These are phyloP conservation scores for Trametes gibbosa DNA, from an alignment of 768 basidiomycete genomes.

Conservation along the genomic window DNA sequence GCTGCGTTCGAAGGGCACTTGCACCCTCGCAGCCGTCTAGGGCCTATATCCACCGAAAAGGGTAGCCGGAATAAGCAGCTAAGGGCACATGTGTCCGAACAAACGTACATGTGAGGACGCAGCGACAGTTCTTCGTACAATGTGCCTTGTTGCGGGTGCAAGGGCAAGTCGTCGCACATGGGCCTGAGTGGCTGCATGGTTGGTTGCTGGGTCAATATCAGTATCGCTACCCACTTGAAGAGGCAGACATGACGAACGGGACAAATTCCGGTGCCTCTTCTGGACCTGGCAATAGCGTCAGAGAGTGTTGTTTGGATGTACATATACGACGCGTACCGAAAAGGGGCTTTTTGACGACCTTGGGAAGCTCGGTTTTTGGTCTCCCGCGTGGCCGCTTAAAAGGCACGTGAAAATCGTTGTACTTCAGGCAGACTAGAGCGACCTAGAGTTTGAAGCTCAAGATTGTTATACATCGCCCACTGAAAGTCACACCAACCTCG, in stretches of 20 bases:
- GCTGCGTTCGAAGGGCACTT: conserved; percentile 35
- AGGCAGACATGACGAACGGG: not conserved
- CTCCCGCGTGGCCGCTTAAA: not conserved
- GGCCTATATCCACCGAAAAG: too few species aligned
- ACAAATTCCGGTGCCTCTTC: not conserved
- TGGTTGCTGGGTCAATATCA: conserved; percentile 32
- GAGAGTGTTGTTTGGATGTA: not conserved
- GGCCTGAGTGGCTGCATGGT: conserved; percentile 57
- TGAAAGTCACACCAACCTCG: conserved; percentile 40
- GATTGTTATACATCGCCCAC: not conserved
- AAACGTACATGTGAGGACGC: conserved; percentile 46
- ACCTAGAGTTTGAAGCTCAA: not conserved
- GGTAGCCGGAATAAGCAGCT: not conserved
- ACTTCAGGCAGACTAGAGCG: not conserved
- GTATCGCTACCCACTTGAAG: not conserved
- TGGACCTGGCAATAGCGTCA: not conserved
- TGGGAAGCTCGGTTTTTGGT: not conserved
- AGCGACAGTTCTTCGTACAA: conserved; percentile 57
- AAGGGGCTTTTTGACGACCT: not conserved
- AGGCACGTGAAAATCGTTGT: not conserved
- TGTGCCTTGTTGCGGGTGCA: conserved; percentile 51
- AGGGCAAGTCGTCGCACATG: conserved; percentile 47
- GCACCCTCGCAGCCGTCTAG: conserved; percentile 57
- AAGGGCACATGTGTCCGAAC: not conserved
- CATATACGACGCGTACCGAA: not conserved